Conservation (phyloP, 345 rosid genomes). For the Euphorbia lathyris region DNA sequence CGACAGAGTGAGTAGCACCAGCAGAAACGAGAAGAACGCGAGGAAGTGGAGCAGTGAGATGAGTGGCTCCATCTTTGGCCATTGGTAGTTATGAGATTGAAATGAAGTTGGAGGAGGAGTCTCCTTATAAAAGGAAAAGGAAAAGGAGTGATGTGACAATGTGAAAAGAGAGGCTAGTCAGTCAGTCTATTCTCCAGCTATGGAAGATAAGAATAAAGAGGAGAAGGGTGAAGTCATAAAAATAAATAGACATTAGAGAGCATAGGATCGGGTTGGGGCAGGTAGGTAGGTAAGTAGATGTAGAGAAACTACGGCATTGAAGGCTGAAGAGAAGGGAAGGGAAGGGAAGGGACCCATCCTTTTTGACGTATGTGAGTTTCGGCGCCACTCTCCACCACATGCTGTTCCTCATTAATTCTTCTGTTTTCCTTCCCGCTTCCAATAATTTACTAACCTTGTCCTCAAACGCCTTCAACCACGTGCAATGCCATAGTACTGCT, state of each 20-base stretch:
- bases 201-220: not conserved
- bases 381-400: not conserved
- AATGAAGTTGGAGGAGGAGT: not conserved
- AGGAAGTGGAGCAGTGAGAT: conserved; percentile 46
- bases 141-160: no score
- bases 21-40: conserved; percentile 80
- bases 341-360: not conserved
- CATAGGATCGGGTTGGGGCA: not conserved
- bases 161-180: not conserved
- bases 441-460: no score
- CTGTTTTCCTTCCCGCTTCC: no score
- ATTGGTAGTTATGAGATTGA: conserved; percentile 14
- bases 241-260: not conserved
- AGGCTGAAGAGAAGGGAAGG: not conserved
- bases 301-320: conserved; percentile 22
- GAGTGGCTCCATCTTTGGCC: conserved; percentile 43
- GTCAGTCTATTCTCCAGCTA: not conserved
- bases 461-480: no score
- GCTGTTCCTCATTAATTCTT: no score
- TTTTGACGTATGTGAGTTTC: conserved; percentile 1
- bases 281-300: conserved; percentile 8
- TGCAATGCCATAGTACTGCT: no score
- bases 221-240: not conserved
- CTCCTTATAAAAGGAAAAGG: no score
- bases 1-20: conserved; percentile 95